phyloP scores from a whole-genome alignment of 805 yeast species.

The Metschnikowia vanudenii region DNA sequence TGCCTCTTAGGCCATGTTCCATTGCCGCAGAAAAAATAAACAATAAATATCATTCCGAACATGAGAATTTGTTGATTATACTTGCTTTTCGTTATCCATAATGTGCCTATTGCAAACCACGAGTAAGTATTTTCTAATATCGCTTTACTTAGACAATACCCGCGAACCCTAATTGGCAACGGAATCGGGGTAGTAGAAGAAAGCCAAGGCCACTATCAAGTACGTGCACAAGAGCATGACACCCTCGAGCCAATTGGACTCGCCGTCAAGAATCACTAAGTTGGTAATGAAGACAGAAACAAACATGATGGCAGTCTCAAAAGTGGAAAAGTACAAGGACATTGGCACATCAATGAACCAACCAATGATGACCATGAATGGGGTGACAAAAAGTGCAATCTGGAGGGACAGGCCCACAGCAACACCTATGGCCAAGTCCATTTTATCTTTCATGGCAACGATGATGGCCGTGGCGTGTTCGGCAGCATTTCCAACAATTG shows the following conservation, averaged over 20 bases:
- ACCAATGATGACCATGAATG: constrained; percentile 91
- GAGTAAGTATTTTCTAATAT: too few species aligned
- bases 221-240: constrained; percentile 87
- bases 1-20: too few species aligned
- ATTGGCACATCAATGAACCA: constrained; percentile 90
- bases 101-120: too few species aligned
- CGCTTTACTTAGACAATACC: not conserved
- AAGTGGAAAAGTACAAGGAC: constrained; percentile 87
- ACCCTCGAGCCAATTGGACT: constrained; percentile 96
- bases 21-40: too few species aligned
- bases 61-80: too few species aligned
- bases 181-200: constrained; percentile 81
- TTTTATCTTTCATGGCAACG: constrained; percentile 93
- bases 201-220: constrained; percentile 82
- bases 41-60: too few species aligned
- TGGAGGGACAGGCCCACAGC: constrained; percentile 96
- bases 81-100: too few species aligned
- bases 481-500: constrained; percentile 98
- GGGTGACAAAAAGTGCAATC: constrained; percentile 92
- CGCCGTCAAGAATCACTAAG: constrained; percentile 87
- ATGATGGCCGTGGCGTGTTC: constrained; percentile 96
- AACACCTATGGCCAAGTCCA: constrained; percentile 96
- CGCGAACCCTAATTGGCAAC: constrained; percentile 11
- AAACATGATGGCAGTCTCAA: constrained; percentile 90
- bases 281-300: constrained; percentile 86